phyloP scores from a whole-genome alignment of 2,329 filamentous ascomycete genomes.

The Coniochaeta ligniaria region DNA sequence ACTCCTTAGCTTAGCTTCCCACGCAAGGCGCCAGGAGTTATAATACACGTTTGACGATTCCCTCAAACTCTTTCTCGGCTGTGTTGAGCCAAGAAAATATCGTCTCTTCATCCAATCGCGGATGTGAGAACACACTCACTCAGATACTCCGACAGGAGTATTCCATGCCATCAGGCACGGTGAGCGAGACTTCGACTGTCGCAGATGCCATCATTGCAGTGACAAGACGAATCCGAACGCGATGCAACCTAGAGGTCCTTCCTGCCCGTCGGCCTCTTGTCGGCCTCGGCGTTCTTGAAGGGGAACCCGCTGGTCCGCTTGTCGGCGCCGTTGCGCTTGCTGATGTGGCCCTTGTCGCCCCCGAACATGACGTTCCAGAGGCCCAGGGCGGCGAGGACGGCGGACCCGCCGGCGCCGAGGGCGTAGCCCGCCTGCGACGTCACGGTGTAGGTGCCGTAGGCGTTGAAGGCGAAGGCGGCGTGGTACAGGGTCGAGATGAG shows the following conservation, averaged over 20 bases:
- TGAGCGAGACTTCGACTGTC: not conserved
- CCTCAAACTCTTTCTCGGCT: not conserved
- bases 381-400: slow-evolving; percentile 52
- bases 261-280: slow-evolving; percentile 14
- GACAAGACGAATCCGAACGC: not conserved
- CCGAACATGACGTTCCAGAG: slow-evolving; percentile 50
- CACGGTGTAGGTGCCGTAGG: slow-evolving; percentile 59
- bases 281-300: slow-evolving; percentile 26
- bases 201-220: not conserved
- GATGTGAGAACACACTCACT: not conserved
- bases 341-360: slow-evolving; percentile 24
- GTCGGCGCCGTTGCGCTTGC: slow-evolving; percentile 30
- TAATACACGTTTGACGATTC: not conserved
- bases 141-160: too few species aligned
- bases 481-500: slow-evolving; percentile 63
- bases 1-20: not conserved
- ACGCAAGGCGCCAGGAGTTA: not conserved
- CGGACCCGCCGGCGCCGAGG: slow-evolving; percentile 51
- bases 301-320: slow-evolving; percentile 33
- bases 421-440: slow-evolving; percentile 50
- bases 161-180: too few species aligned
- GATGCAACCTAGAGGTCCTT: slow-evolving; percentile 8
- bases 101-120: not conserved
- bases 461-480: slow-evolving; percentile 52
- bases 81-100: not conserved